Base-by-base conservation (phyloP, 2,329 filamentous ascomycete genomes). In the Diaporthe nobilis region DNA sequence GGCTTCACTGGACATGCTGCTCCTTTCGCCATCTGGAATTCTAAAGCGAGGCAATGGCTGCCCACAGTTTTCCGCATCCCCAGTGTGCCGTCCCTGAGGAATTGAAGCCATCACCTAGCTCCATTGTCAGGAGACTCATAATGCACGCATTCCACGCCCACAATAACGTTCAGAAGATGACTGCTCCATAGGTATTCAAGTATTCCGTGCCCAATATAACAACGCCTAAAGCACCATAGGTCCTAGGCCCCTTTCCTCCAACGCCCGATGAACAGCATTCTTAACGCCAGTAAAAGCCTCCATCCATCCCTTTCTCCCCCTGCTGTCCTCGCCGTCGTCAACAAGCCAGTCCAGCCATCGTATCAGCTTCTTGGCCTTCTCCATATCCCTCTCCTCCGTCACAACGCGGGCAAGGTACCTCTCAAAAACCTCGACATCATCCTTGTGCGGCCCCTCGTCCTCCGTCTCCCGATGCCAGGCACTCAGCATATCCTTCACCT, bases 331-430 rank as follows among this genome's bases (percentile, higher is more conserved):
- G 6, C 28, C 68, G 42, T 89, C 88, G 9, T 92, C 86, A 28
- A 92, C 78, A n/a, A 75, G 51, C 80, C 90, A 87, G 57, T 86
- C 86, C 67, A 93, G 94, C 70, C 90, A 98, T 8, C 91, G 94
- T 0, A 98, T 94, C 0, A 96, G 94, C 15, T 97, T 97, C 83
- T 98, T 95, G 80, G 95, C 96, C 77, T 96, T 94, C 78, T 94
- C 97, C 81, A 98, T 88, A 82, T 98, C 93, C 75, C 89, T 87
- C 83, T 98, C 97, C 75, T 96, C 92, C 1, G 85, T 77, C 0
- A 98, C 89, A 0, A 98, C 94, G 37, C 89, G 89, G 7, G 82
- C 86, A 42, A 98, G 83, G 83, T 98, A 98, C 80, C 87, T 90
- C 72, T 89, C 90, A 76, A 98, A 87, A 51, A 96, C 92, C 55